Conservation (phyloP, 2,329 filamentous ascomycete genomes). For the Stylonectria norvegica region DNA sequence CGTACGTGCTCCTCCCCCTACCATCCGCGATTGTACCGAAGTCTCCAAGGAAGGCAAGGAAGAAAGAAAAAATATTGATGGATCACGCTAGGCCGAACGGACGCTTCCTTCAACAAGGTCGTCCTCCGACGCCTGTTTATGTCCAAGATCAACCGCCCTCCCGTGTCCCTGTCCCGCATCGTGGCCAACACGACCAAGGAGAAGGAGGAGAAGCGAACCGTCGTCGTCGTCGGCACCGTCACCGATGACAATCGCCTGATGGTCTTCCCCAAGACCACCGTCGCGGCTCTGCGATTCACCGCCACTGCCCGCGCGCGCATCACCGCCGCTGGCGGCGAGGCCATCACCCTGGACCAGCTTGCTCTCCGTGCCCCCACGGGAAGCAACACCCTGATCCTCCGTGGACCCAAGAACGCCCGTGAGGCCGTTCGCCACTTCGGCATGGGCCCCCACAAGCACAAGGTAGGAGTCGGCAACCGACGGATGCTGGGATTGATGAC, state of each 20-base stretch:
- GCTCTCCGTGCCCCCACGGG: conserved; percentile 93
- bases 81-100: conserved; percentile 91
- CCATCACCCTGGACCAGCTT: conserved; percentile 94
- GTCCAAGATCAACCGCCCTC: conserved; percentile 97
- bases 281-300: conserved; percentile 96
- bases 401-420: conserved; percentile 96
- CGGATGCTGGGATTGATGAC: not conserved
- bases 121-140: conserved; percentile 96
- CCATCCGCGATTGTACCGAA: conserved; percentile 1
- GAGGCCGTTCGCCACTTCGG: conserved; percentile 99
- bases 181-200: conserved; percentile 64
- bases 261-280: conserved; percentile 83
- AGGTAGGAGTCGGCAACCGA: conserved; percentile 54
- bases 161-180: conserved; percentile 91
- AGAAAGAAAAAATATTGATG: conserved; percentile 16
- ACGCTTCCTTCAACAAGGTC: conserved; percentile 97
- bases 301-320: conserved; percentile 93
- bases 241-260: conserved; percentile 97
- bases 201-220: conserved; percentile 73
- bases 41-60: not conserved
- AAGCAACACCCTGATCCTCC: conserved; percentile 93
- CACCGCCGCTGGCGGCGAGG: conserved; percentile 87
- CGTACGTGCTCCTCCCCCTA: conserved; percentile 61
- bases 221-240: conserved; percentile 91
- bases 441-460: conserved; percentile 95